Evolutionary conservation across 345 rosid genomes (phyloP), one percentile per base, ranked within the genome.

Genomic region (Boechera divaricarpa): DNA sequence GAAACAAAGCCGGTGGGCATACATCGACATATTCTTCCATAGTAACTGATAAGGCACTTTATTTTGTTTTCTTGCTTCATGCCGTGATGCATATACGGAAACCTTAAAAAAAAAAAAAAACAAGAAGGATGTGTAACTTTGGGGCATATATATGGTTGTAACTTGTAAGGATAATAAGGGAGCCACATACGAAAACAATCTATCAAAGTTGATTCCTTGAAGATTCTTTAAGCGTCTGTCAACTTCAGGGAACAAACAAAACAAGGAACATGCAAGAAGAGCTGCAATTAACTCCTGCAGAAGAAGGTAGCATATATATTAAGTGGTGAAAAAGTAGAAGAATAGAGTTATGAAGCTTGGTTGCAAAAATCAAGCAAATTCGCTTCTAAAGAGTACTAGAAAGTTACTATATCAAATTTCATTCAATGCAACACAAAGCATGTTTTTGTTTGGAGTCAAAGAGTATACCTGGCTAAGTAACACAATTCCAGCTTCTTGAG

Each of bases 1-100:
- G 97, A 92, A 44, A 94, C 88, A 78, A 79, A 80, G 33, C 97
- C 98, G 18, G 36, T 58, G 28, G 98, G 97, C 80, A 85, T 80
- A 65, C 28, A 63, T n/a, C 74, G 79, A 74, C 87, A 83, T 76
- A 92, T 85, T 83, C 93, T 86, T 66, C 72, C 86, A 76, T 90
- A 94, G 85, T 90, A 92, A 75, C 88, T 89, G 6, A 78, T 36
- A 12, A 89, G 80, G 71, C 97, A 92, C 81, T 74, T 90, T 63
- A 92, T 73, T 75, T 94, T 91, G 78, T 75, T 81, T 77, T 94
- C 87, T 69, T 79, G 92, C 29, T 35, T 81, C 56, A 76, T 84
- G 78, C 82, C 81, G 66, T 87, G 86, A 45, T 79, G 32, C 54
- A 72, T 81, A 79, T 82, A 78, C 39, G 86, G 74, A 76, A 63